Percentiles rank a stretch among this genome's conserved stretches.
Evolutionary conservation across 306 rosid genomes (phyloP).

Genomic region (Gastrolobium villosum): DNA sequence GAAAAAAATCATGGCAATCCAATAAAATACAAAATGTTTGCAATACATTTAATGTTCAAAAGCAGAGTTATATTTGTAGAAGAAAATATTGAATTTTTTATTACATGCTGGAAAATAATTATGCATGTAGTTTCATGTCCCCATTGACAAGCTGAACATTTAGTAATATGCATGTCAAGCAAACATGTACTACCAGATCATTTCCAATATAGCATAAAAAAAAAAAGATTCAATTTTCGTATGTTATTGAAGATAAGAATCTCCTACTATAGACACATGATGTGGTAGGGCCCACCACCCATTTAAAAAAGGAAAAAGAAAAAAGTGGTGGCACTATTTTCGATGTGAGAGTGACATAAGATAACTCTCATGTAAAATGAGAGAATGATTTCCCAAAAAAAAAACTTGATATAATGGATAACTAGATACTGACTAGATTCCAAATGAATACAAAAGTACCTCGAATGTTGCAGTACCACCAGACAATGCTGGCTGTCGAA

Average conservation of each 20-base stretch:
- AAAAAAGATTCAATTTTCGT: too few relatives aligned
- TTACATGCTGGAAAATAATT: conserved; percentile 18
- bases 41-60: background rate
- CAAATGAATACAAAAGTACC: conserved; percentile 57
- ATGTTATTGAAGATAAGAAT: too few relatives aligned
- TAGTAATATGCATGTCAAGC: conserved; percentile 12
- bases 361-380: too few relatives aligned
- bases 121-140: conserved; percentile 21
- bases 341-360: too few relatives aligned
- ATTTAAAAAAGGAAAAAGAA: too few relatives aligned
- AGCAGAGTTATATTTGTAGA: background rate
- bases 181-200: conserved; percentile 4
- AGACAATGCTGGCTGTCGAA: conserved; percentile 72
- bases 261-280: too few relatives aligned
- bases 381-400: too few relatives aligned
- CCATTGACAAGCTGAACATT: background rate
- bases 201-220: conserved; percentile 17
- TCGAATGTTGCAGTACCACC: conserved; percentile 77
- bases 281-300: too few relatives aligned
- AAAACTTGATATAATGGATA: conserved; percentile 25
- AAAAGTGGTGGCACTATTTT: too few relatives aligned
- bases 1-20: background rate
- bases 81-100: background rate
- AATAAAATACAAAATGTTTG: background rate
- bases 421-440: conserved; percentile 11